Evolutionary conservation across 2,329 filamentous ascomycete species (phyloP), one percentile per base, ranked within the genome.

Genomic region (Dactylonectria macrodidyma): DNA sequence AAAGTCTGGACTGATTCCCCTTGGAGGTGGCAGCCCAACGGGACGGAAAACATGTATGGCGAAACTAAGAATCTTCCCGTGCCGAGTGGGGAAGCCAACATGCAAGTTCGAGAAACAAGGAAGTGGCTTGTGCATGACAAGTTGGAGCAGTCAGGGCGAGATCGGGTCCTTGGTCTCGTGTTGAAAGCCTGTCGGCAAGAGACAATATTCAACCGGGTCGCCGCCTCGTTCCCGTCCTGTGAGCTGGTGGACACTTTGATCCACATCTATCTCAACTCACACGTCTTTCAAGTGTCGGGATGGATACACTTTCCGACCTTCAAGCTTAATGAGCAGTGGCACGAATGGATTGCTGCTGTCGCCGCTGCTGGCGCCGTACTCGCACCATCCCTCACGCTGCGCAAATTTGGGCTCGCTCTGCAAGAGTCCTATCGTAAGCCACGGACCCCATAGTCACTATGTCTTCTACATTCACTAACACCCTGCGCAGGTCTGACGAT

Each of bases 251-350:
- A 92, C 71, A 88, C 86, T 10, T 81, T 92, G 62, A 83, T 91
- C 12, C 88, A 91, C 66, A 86, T 88, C 67, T 92, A 88, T 67
- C 79, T 91, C 22, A 86, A 87, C 1, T 84, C 84, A 1, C 87
- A 90, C 50, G 81, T 84, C 30, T 85, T 89, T 54, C 84, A 89
- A 66, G 83, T 90, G 0, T 88, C 87, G 54, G 83, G 84, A 52
- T 92, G 86, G 83, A 86, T 93, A 64, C 90, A 92, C 77, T 85
- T 89, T 52, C 85, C 88, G 1, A 89, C 88, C 0, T 87, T 92
- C 46, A 84, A 83, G 2, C 82, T 90, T 8, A 88, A 88, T 19
- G 81, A 82, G 3, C 84, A 88, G 65, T 84, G 84, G 67, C 86
- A 89, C 0, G 89, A 91, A 70, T 87, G 91, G 78, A 81, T 92